Conservation (phyloP, 108 stramenopile species). For the Epipyxis sp. region DNA sequence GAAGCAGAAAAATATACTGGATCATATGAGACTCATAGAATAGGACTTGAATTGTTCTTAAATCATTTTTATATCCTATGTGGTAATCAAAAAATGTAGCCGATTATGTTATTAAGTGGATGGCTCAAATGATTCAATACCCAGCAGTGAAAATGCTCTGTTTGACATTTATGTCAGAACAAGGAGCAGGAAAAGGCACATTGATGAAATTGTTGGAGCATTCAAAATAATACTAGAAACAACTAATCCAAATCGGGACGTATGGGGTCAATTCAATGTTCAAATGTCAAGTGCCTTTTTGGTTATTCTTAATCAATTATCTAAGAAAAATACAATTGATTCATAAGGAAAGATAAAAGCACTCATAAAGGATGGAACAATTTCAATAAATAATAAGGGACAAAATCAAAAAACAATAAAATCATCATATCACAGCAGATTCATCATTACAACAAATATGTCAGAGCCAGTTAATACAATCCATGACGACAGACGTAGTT, state of each 20-base stretch:
- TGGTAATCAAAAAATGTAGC: not conserved
- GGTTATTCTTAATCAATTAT: not conserved
- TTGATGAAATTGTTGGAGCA: not conserved
- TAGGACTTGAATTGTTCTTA: not conserved
- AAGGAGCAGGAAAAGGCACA: not conserved
- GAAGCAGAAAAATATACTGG: not conserved
- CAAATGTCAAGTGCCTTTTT: not conserved
- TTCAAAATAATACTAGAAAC: not conserved
- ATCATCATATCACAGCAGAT: not conserved
- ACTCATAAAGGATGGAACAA: not conserved
- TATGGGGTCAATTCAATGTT: too few relatives aligned
- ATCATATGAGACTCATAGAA: not conserved
- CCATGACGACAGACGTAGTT: not conserved
- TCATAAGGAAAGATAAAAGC: not conserved
- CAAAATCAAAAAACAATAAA: not conserved
- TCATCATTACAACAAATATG: not conserved
- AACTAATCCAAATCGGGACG: not conserved
- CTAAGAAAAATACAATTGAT: not conserved
- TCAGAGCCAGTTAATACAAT: not conserved
- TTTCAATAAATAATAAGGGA: not conserved
- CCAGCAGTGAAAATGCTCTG: not conserved
- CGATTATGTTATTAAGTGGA: not conserved
- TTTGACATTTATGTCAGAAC: not conserved
- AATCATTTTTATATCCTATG: not conserved
- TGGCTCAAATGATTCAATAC: conserved; percentile 13